These are phyloP conservation scores for Phyllosticta citriasiana DNA, from an alignment of 2,329 filamentous ascomycete genomes.

Conservation along the genomic window DNA sequence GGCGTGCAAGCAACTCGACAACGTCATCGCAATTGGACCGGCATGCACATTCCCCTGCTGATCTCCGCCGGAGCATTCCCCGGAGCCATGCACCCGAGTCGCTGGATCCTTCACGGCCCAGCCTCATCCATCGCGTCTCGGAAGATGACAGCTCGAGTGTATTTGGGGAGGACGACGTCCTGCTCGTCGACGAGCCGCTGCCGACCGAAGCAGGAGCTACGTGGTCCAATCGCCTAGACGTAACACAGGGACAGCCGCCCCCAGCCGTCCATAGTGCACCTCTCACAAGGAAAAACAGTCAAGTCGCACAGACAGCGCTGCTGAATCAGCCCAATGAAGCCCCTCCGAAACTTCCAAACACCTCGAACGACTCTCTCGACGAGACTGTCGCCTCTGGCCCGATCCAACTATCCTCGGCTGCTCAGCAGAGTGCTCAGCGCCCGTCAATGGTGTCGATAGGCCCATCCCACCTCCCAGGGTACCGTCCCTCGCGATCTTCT, in stretches of 20 bases:
- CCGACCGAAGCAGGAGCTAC: slow-evolving; percentile 3
- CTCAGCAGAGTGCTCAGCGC: slow-evolving; percentile 17
- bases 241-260: not conserved
- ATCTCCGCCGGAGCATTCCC: slow-evolving; percentile 5
- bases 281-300: slow-evolving; percentile 4
- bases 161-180: slow-evolving; percentile 9
- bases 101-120: not conserved
- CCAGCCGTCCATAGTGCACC: slow-evolving; percentile 2
- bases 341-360: not conserved
- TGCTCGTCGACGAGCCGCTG: slow-evolving; percentile 9
- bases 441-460: slow-evolving; percentile 34
- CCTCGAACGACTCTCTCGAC: not conserved
- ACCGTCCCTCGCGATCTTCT: slow-evolving; percentile 34
- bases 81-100: slow-evolving; percentile 2
- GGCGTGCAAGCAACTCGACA: slow-evolving; percentile 7
- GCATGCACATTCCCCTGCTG: not conserved
- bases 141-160: slow-evolving; percentile 10
- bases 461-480: slow-evolving; percentile 39
- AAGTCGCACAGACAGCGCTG: not conserved
- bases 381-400: not conserved
- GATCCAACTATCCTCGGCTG: not conserved
- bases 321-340: slow-evolving; percentile 1
- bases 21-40: slow-evolving; percentile 7
- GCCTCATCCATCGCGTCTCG: slow-evolving; percentile 1
- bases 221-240: not conserved